phyloP scores from a whole-genome alignment of 495 filamentous ascomycete species.

The Hypoxylon perforatum region DNA sequence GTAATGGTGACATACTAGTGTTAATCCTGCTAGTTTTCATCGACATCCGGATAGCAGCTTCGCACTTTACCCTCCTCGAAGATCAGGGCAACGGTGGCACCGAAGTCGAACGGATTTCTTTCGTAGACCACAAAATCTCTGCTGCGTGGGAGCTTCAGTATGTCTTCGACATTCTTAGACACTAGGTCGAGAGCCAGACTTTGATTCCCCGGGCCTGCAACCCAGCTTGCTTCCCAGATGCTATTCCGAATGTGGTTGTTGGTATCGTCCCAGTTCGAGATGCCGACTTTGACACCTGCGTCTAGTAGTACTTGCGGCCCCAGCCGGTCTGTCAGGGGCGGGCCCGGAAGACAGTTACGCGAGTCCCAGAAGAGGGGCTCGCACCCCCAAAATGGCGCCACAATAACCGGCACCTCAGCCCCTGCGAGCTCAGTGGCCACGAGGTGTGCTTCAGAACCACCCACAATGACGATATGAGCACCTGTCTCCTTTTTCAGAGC shows the following conservation, averaged over 20 bases:
- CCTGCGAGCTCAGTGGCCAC: conserved; percentile 54
- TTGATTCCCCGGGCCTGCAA: conserved; percentile 32
- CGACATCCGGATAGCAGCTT: conserved; percentile 27
- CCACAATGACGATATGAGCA: conserved; percentile 32
- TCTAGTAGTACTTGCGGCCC: conserved; percentile 48
- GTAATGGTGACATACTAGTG: too few species aligned
- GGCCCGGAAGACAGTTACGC: conserved; percentile 39
- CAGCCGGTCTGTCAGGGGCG: conserved; percentile 49
- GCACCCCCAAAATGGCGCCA: conserved; percentile 35
- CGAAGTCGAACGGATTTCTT: conserved; percentile 53
- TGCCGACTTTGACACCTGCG: conserved; percentile 46
- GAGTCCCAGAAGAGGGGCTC: conserved; percentile 32
- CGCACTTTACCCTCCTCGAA: conserved; percentile 42
- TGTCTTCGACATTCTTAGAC: conserved; percentile 49
- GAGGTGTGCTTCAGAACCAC: conserved; percentile 31
- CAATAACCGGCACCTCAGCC: conserved; percentile 55
- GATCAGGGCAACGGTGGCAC: conserved; percentile 49
- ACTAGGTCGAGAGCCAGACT: conserved; percentile 46
- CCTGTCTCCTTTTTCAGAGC: conserved; percentile 30
- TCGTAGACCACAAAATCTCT: conserved; percentile 54
- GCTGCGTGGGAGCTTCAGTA: conserved; percentile 44
- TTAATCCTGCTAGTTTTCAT: conserved; percentile 1
- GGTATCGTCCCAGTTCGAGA: conserved; percentile 34
- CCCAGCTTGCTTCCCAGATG: conserved; percentile 36
- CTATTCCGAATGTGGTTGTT: conserved; percentile 37